Conservation (phyloP, 129 eudicot genomes). For the Apium graveolens region DNA sequence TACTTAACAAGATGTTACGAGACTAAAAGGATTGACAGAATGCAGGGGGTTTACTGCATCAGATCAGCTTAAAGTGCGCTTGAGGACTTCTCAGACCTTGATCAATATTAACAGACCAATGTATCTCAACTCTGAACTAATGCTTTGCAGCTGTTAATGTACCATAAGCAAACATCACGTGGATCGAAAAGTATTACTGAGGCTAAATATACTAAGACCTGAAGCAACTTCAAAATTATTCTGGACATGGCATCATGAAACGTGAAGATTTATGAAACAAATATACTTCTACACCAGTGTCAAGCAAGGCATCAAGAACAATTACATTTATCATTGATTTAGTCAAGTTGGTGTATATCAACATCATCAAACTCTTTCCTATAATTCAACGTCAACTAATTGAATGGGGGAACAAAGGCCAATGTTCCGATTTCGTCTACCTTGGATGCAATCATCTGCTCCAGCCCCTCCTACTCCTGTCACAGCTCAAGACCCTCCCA, state of each 20-base stretch:
- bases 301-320: constrained; percentile 27
- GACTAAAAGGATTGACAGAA: constrained; percentile 40
- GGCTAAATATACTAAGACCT: constrained; percentile 4
- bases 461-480: constrained; percentile 18
- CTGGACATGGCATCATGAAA: constrained; percentile 31
- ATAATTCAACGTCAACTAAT: neutral
- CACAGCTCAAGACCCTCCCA: constrained; percentile 3
- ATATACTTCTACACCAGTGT: neutral
- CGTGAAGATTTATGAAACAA: constrained; percentile 4
- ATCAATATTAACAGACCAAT: constrained; percentile 5
- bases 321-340: constrained; percentile 19
- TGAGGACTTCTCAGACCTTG: constrained; percentile 23
- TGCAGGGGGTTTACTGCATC: constrained; percentile 36
- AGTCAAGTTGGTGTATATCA: constrained; percentile 10
- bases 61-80: constrained; percentile 9
- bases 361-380: constrained; percentile 7
- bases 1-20: too few species aligned
- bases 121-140: neutral
- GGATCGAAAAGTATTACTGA: neutral
- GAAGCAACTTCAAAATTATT: constrained; percentile 20
- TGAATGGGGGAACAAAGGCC: constrained; percentile 56
- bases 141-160: too few species aligned
- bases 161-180: neutral
- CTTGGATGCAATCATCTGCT: constrained; percentile 40
- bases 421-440: constrained; percentile 53